These are phyloP conservation scores for Sanghuangporus sanghuang DNA, from an alignment of 1,284 basidiomycete genomes.

Conservation along the genomic window DNA sequence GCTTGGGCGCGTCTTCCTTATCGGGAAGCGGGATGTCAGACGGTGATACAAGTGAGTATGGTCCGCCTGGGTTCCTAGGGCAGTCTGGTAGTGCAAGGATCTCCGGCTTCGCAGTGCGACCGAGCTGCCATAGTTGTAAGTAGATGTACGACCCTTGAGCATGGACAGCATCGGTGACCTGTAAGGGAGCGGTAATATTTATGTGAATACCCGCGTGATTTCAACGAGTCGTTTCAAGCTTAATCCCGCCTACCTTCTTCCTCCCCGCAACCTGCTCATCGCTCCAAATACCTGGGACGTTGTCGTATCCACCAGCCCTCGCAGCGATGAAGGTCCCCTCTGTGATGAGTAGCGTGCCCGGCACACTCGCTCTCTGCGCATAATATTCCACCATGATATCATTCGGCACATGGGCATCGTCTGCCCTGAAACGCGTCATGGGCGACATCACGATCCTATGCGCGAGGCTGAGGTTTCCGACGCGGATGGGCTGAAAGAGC, in stretches of 20 bases:
- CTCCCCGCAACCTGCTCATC: slow-evolving; percentile 27
- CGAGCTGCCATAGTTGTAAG: slow-evolving; percentile 47
- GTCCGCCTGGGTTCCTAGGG: slow-evolving; percentile 19
- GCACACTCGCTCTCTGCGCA: slow-evolving; percentile 23
- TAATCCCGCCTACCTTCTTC: slow-evolving; percentile 25
- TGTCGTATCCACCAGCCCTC: slow-evolving; percentile 18
- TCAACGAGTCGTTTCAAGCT: slow-evolving; percentile 24
- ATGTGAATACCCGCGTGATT: slow-evolving; percentile 27
- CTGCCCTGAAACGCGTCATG: slow-evolving; percentile 29
- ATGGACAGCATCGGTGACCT: slow-evolving; percentile 35
- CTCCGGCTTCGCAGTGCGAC: slow-evolving; percentile 31
- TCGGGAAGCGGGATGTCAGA: slow-evolving; percentile 37
- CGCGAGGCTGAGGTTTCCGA: slow-evolving; percentile 24
- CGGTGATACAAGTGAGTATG: slow-evolving; percentile 32
- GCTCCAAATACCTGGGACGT: slow-evolving; percentile 25
- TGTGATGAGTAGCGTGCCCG: slow-evolving; percentile 28
- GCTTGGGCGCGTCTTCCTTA: slow-evolving; percentile 6
- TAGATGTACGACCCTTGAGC: slow-evolving; percentile 40
- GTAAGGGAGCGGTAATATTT: neutral
- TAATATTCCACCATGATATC: slow-evolving; percentile 25
- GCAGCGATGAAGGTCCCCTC: slow-evolving; percentile 28
- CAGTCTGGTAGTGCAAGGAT: slow-evolving; percentile 28
- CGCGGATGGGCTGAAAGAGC: slow-evolving; percentile 27
- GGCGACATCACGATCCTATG: slow-evolving; percentile 31
- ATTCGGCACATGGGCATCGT: slow-evolving; percentile 19